Percentiles rank a stretch among this genome's conserved stretches.
Conservation (phyloP, 1,139 yeast species). For the Lodderomyces theae region DNA sequence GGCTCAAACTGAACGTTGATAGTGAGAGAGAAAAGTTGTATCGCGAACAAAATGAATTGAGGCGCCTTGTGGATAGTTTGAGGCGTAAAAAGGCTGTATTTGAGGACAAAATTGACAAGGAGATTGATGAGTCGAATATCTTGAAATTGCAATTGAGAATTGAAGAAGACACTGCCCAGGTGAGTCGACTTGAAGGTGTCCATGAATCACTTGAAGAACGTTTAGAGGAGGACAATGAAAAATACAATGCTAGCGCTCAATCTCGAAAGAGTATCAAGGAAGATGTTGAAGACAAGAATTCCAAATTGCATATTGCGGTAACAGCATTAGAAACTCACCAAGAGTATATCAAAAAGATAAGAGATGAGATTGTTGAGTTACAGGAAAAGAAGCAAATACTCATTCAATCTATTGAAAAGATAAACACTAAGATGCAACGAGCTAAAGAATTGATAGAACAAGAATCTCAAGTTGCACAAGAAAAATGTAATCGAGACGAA, state of each 20-base stretch:
- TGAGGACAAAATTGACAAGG: conserved; percentile 33
- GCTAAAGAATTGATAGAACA: conserved; percentile 22
- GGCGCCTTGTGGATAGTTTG: conserved; percentile 18
- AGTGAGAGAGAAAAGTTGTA: conserved; percentile 8
- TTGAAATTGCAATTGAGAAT: conserved; percentile 31
- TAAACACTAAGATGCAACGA: conserved; percentile 16
- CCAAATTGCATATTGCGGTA: neutral
- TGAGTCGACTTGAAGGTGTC: conserved; percentile 26
- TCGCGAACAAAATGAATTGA: conserved; percentile 5
- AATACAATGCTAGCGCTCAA: conserved; percentile 9
- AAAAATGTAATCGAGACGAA: conserved; percentile 29
- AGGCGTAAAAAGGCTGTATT: conserved; percentile 20
- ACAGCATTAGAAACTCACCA: conserved; percentile 14
- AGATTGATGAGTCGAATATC: conserved; percentile 33
- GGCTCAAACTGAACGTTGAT: conserved; percentile 16
- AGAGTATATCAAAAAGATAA: conserved; percentile 12
- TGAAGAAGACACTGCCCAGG: conserved; percentile 27
- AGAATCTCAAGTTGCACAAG: conserved; percentile 28
- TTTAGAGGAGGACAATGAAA: conserved; percentile 8
- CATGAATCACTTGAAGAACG: conserved; percentile 29
- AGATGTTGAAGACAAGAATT: conserved; percentile 10
- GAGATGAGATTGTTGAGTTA: conserved; percentile 6
- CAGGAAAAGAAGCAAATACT: conserved; percentile 9
- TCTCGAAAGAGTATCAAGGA: conserved; percentile 12
- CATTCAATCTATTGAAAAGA: conserved; percentile 6